Evolutionary conservation across 352 stramenopile genomes (phyloP).

Genomic region (Phytophthora ohioensis): DNA sequence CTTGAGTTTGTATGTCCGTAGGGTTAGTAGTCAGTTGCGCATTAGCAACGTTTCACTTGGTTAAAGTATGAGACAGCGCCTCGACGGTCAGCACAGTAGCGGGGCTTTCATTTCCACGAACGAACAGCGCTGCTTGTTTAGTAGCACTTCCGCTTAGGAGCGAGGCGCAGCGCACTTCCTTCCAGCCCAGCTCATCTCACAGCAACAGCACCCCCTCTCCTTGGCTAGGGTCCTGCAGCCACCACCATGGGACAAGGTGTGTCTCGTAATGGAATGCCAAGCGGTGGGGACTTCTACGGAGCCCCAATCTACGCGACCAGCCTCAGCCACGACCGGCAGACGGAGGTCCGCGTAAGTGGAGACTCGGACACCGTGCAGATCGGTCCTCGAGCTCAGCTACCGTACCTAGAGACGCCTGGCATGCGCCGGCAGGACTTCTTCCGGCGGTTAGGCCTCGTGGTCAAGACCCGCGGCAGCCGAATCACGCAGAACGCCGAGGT

Average conservation of each 20-base stretch:
- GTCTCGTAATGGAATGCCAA: constrained; percentile 66
- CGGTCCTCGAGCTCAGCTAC: constrained; percentile 69
- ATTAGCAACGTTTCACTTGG: constrained; percentile 40
- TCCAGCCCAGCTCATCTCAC: neutral
- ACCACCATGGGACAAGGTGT: constrained; percentile 66
- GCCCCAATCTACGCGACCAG: constrained; percentile 86
- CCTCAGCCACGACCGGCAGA: constrained; percentile 88
- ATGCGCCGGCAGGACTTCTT: constrained; percentile 81
- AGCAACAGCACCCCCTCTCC: neutral
- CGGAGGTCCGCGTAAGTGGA: constrained; percentile 76
- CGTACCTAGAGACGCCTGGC: constrained; percentile 66
- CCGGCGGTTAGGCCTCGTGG: constrained; percentile 78
- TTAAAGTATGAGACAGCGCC: constrained; percentile 24
- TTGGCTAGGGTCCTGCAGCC: neutral
- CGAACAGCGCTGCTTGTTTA: constrained; percentile 13
- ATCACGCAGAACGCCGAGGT: constrained; percentile 89
- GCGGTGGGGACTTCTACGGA: constrained; percentile 83
- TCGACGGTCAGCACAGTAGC: constrained; percentile 19
- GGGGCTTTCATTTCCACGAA: constrained; percentile 33
- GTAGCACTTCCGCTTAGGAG: neutral
- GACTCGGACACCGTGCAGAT: constrained; percentile 75
- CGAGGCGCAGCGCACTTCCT: neutral
- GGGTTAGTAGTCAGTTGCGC: constrained; percentile 38
- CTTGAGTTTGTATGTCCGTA: constrained; percentile 16
- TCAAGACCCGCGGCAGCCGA: constrained; percentile 86